Base-by-base conservation (phyloP, 345 rosid genomes). In the Syzygium grande region DNA sequence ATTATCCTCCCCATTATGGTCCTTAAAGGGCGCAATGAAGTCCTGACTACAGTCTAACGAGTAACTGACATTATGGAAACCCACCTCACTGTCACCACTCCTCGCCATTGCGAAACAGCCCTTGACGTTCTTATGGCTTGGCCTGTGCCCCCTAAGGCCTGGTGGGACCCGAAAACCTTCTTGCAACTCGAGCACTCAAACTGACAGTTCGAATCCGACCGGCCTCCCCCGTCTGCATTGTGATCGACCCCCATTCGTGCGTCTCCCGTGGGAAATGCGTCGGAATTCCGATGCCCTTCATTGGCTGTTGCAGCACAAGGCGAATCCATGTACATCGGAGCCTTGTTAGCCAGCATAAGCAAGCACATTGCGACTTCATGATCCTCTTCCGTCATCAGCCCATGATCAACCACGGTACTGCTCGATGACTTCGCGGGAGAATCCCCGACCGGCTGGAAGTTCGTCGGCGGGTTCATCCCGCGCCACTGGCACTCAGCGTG, bases 401-500 rank as follows among this genome's bases (percentile, higher is more conserved):
- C 84, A 83, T 90, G 90, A 85, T 52, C 49, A 9, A 6, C 49
- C 1, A 34, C 43, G 12, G 13, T 19, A 9, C 25, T 73, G 80
- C 49, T 34, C 13, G 25, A 34, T 6, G 68, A 90, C 51, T 51
- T 86, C 51, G 54, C 58, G 5, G 90, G 91, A 0, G 88, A 86
- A 83, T 17, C 86, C 1, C 68, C 91, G 51, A 88, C 34, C n/a
- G 88, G 88, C 1, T 0, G 65, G 89, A 84, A 17, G 65, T 30
- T 84, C 34, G 93, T 92, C n/a, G 96, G 98, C 46, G 98, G 96
- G 85, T 94, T 94, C 65, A 94, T 95, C 86, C 97, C 94, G 43
- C 98, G 91, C 97, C 98, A 94, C 90, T 95, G 94, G 79, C 98
- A 96, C 91, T 93, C 98, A 73, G 98, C 98, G 89, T 98, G 99